phyloP scores from a whole-genome alignment of 352 stramenopile genomes.

The Phytophthora ohioensis region DNA sequence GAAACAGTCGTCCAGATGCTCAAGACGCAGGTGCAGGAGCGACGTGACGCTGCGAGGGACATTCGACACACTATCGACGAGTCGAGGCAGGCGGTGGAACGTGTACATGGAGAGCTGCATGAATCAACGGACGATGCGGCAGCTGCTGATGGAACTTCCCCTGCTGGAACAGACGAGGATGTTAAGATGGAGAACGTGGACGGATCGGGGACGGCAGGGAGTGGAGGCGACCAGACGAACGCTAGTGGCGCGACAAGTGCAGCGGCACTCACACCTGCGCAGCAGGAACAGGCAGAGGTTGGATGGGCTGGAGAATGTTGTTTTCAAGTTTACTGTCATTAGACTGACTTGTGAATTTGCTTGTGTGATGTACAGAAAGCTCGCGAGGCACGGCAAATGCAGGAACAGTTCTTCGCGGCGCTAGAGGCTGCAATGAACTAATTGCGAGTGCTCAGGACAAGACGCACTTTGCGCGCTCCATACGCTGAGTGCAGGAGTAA shows the following conservation, averaged over 20 bases:
- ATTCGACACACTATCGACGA: conserved; percentile 83
- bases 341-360: conserved; percentile 5
- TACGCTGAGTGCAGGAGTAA: conserved; percentile 28
- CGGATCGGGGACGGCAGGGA: conserved; percentile 15
- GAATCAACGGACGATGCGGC: conserved; percentile 54
- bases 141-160: conserved; percentile 20
- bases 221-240: conserved; percentile 15
- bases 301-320: not conserved
- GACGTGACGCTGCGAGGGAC: conserved; percentile 72
- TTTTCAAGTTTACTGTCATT: not conserved
- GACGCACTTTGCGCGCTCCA: no score
- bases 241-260: conserved; percentile 16
- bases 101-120: conserved; percentile 68
- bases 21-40: conserved; percentile 78
- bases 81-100: conserved; percentile 65
- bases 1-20: conserved; percentile 90
- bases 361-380: conserved; percentile 45
- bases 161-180: conserved; percentile 38
- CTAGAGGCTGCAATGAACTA: conserved; percentile 59
- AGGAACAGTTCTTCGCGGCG: conserved; percentile 72
- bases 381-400: conserved; percentile 58
- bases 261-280: conserved; percentile 28
- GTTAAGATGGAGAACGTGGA: conserved; percentile 67
- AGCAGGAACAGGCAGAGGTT: conserved; percentile 56
- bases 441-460: not conserved